These are phyloP conservation scores for Citrullus colocynthis DNA, from an alignment of 306 rosid species.

Conservation along the genomic window DNA sequence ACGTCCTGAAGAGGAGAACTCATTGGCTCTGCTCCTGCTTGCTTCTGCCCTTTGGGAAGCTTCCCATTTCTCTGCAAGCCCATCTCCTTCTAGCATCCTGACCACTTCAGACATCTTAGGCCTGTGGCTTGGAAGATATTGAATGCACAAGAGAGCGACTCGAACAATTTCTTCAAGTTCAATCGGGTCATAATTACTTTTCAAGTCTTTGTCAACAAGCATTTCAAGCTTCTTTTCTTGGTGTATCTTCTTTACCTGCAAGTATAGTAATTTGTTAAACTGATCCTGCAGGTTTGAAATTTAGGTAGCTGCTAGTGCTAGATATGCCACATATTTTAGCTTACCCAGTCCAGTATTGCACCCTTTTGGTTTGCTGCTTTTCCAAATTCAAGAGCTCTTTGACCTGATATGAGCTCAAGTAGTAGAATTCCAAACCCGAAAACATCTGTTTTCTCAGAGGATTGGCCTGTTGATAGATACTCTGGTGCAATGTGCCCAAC, in stretches of 20 bases:
- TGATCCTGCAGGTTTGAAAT: background rate
- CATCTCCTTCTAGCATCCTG: conserved; percentile 97
- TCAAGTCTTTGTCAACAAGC: conserved; percentile 49
- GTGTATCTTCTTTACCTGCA: conserved; percentile 54
- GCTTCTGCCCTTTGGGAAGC: conserved; percentile 72
- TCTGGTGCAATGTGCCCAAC: conserved; percentile 75
- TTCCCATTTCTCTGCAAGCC: conserved; percentile 97
- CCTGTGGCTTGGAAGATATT: conserved; percentile 43
- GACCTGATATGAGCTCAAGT: conserved; percentile 57
- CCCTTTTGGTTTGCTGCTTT: conserved; percentile 59
- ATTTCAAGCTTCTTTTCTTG: conserved; percentile 58
- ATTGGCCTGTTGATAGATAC: conserved; percentile 63
- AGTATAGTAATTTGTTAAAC: conserved; percentile 4
- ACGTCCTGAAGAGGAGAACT: conserved; percentile 58
- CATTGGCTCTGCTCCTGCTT: conserved; percentile 38
- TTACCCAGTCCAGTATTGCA: conserved; percentile 61
- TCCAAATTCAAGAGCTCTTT: conserved; percentile 56
- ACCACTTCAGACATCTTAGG: conserved; percentile 98
- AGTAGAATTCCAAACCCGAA: conserved; percentile 65
- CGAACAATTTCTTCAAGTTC: conserved; percentile 57
- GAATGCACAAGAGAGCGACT: conserved; percentile 58
- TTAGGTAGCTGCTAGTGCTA: background rate
- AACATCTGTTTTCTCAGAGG: conserved; percentile 64
- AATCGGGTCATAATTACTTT: conserved; percentile 34
- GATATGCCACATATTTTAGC: background rate